Evolutionary conservation across 2,329 filamentous ascomycete species (phyloP), one percentile per base, ranked within the genome.

Genomic region (Colletotrichum orchidophilum): DNA sequence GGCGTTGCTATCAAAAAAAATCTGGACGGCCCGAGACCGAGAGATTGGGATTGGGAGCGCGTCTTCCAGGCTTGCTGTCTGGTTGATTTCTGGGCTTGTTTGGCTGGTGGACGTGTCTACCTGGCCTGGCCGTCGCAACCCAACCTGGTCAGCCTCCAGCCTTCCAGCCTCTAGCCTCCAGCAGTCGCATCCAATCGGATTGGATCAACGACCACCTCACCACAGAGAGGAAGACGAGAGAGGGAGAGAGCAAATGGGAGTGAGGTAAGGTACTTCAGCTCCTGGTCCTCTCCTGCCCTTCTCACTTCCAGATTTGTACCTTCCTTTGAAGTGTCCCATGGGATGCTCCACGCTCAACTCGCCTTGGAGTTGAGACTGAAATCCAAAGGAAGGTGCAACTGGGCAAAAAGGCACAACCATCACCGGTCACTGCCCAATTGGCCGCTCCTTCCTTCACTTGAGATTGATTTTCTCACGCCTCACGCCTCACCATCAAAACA

Each of bases 331-430:
- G 49, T 57, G 59, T 71, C 57, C 57, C 68, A 42, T n/a, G 64
- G 63, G 68, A 68, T 71, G 64, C 68, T 65, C 64, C 18, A 63
- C 58, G 3, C 26, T 68, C 52, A 29, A 6, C n/a, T 39, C 21
- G 53, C 31, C 21, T 57, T 31, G 33, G 64, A 68, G 68, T 71
- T 63, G 59, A 68, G 27, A 35, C 15, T 27, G 35, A 31, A 39
- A 29, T 15, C 26, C 21, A 54, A 65, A 64, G 60, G 53, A 63
- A 59, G 68, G 64, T 46, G 33, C 53, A 58, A 58, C 35, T 46
- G 21, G 39, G 50, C 15, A 54, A 29, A 54, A 21, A 46, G 18
- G 49, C 60, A 42, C 21, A 15, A 31, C 27, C 18, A 54, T 26
- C 52, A 59, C 63, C 15, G 31, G 39, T n/a, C 50, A 54, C n/a